Evolutionary conservation across 352 stramenopile genomes (phyloP), one percentile per base, ranked within the genome.

Genomic region (Pythium sp.): DNA sequence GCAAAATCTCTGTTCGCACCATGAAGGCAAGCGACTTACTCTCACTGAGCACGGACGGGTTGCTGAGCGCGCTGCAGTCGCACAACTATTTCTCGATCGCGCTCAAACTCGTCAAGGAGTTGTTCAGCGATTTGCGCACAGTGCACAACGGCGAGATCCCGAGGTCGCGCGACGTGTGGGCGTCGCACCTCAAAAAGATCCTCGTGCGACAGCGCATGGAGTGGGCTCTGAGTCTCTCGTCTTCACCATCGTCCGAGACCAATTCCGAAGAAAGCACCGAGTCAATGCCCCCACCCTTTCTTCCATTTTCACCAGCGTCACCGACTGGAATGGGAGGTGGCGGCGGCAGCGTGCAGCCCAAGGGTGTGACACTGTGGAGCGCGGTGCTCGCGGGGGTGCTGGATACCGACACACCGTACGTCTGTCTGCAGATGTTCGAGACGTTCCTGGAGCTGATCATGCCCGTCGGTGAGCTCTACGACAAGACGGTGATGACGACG

Each of bases 381-480:
- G 54, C 59, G 2, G 67, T 68, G 20, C 67, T 72, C 8, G 67
- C 67, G 14, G 67, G 59, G 7, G 67, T 76, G 22, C 54, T 74
- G 0, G 70, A 55, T 12, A 67, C 84, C 5, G 62, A 64, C 38
- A 72, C 67, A 14, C 73, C 69, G 1, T 47, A 64, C n/a, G 61
- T 78, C 58, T 87, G 79, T 59, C 74, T 82, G 47, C 47, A 72
- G 12, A 76, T 78, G 20, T 84, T 87, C 59, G 72, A 74, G 20
- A 41, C 72, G 24, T 70, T 86, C 22, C 63, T 86, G n/a, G 72
- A 80, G 56, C 64, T 86, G 5, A 58, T 78, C 0, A 63, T 84
- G 57, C 60, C 76, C 1, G 68, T 82, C 38, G 72, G 57, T 3
- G 62, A 65, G 24, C 26, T 67, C 14, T 64, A 63, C 34, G 61